Conservation (phyloP, 208 protist genomes). For the Wallacemonas collosoma region DNA sequence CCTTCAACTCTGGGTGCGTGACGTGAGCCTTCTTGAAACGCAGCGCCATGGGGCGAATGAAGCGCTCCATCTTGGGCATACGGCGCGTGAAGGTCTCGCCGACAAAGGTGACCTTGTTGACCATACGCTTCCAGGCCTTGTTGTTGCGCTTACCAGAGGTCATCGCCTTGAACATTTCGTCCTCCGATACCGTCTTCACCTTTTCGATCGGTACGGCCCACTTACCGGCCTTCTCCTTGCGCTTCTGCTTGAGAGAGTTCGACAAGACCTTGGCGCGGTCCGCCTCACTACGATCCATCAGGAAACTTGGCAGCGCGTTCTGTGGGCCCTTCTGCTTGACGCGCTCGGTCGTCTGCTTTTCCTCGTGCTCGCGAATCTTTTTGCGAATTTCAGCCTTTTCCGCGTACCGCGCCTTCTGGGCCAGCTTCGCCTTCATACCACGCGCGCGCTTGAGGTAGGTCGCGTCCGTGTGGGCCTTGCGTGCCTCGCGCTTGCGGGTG, state of each 20-base stretch:
- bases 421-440: slow-evolving; percentile 99
- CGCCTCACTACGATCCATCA: slow-evolving; percentile 98
- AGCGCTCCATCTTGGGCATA: slow-evolving; percentile 99
- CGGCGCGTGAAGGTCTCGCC: slow-evolving; percentile 99
- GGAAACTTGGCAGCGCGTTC: slow-evolving; percentile 99
- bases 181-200: slow-evolving; percentile 97
- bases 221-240: slow-evolving; percentile 99
- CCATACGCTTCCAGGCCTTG: slow-evolving; percentile 99
- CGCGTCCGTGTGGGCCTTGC: slow-evolving; percentile 94
- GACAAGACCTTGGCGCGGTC: slow-evolving; percentile 98
- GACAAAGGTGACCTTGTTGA: slow-evolving; percentile 99
- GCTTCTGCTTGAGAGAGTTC: slow-evolving; percentile 99
- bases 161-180: slow-evolving; percentile 99
- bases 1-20: slow-evolving; percentile 99
- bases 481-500: slow-evolving; percentile 98
- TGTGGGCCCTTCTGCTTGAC: slow-evolving; percentile 94
- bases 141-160: slow-evolving; percentile 94
- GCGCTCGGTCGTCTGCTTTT: slow-evolving; percentile 92
- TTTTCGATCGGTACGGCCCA: slow-evolving; percentile 99
- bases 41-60: slow-evolving; percentile 99
- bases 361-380: slow-evolving; percentile 98
- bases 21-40: slow-evolving; percentile 99
- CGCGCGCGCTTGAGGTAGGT: slow-evolving; percentile 94
- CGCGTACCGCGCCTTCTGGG: slow-evolving; percentile 97
- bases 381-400: slow-evolving; percentile 99